Conservation (phyloP, 345 rosid genomes). For the Murraya koenigii region DNA sequence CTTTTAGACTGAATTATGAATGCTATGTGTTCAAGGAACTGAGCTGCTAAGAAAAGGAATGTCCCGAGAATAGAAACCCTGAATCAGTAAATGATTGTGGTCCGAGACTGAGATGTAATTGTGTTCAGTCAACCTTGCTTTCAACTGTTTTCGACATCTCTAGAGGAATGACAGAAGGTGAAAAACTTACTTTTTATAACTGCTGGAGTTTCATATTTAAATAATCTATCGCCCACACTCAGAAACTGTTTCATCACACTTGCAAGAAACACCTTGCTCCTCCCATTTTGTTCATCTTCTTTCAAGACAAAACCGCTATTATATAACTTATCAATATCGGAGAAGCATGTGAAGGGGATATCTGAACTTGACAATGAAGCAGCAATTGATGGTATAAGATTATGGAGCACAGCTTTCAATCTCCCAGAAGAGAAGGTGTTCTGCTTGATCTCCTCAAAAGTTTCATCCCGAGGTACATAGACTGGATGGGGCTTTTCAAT, state of each 20-base stretch:
- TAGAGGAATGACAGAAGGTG: neutral
- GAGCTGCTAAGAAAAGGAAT: neutral
- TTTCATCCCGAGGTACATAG: constrained; percentile 91
- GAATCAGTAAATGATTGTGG: neutral
- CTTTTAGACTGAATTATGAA: neutral
- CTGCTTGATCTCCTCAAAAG: constrained; percentile 91
- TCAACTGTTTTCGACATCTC: neutral
- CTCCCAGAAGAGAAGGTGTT: constrained; percentile 79
- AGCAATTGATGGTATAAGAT: constrained; percentile 81
- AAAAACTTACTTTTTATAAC: constrained; percentile 55
- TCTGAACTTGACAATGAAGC: constrained; percentile 77
- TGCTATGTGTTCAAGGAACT: neutral
- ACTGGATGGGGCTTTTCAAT: constrained; percentile 79
- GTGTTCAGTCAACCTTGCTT: neutral
- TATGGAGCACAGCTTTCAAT: constrained; percentile 84
- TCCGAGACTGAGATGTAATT: neutral
- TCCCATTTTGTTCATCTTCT: constrained; percentile 34
- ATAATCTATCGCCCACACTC: constrained; percentile 51
- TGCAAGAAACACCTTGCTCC: constrained; percentile 23
- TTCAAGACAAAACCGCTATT: constrained; percentile 55
- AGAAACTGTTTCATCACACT: constrained; percentile 45
- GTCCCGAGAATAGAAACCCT: neutral
- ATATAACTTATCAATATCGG: constrained; percentile 83
- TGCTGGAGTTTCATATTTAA: constrained; percentile 80
- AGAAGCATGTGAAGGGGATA: constrained; percentile 79